Base-by-base conservation (phyloP, 352 stramenopile genomes). In the Phytophthora pisi region DNA sequence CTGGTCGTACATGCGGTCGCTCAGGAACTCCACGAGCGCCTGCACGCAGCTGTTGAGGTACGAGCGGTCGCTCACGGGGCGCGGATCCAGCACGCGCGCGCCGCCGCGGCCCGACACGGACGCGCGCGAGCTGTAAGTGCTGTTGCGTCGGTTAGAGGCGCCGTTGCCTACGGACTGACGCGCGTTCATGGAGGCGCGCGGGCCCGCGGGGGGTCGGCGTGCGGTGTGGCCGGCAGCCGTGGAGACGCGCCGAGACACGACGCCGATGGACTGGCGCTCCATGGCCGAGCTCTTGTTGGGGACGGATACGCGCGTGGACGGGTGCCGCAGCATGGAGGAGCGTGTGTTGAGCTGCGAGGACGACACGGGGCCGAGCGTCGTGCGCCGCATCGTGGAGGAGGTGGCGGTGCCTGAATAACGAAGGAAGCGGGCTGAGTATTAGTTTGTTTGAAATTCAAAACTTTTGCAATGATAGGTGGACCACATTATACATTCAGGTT, bases 11-110 rank as follows among this genome's bases (percentile, higher is more conserved):
- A 92, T 84, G 51, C 88, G 88, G 6, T 95, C 81, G 49, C 75
- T 79, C 26, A 99, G 87, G 69, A 97, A 99, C 59, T 95, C 86
- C 34, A 99, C 86, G 49, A 99, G 89, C 47, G 82, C 86, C 18
- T 92, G 87, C 60, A 99, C 97, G 72, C 84, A 98, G 20, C 78
- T 80, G 61, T 90, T 89, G 52, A 99, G 89, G 80, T 96, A 99
- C 24, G 71, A 81, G 61, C 97, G 98, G 70, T 99, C 97, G 13
- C 58, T 74, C 10, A 97, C 64, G 20, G 92, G 93, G 2, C 95
- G 83, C 26, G 92, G 91, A 64, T 98, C 95, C 4, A 74, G n/a
- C 23, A 86, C 59, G 20, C 78, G 81, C 51, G 68, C 57, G 28
- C 81, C 71, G 5, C 76, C 62, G 30, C 69, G 59, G 4, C 70